These are phyloP conservation scores for Ambrosia hybrid DNA, from an alignment of 140 eudicot species.

Conservation along the genomic window DNA sequence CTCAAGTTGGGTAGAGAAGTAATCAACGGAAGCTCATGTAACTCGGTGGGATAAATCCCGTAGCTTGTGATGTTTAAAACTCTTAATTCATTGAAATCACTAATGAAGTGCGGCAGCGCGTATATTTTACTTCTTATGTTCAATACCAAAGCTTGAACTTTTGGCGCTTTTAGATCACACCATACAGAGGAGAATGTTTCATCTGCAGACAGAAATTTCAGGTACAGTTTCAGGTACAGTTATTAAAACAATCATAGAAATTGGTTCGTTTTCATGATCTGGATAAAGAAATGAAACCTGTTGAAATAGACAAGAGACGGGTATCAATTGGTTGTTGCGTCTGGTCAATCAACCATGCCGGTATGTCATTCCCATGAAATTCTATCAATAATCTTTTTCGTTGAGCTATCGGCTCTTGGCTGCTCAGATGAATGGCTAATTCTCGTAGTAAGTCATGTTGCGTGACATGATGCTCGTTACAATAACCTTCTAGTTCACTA, in stretches of 20 bases:
- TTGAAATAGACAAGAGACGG: constrained; percentile 39
- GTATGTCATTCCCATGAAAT: constrained; percentile 36
- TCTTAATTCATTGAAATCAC: constrained; percentile 21
- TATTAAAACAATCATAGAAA: neutral
- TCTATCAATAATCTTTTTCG: constrained; percentile 34
- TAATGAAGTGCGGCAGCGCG: constrained; percentile 36
- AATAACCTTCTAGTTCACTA: constrained; percentile 39
- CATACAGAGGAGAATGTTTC: constrained; percentile 34
- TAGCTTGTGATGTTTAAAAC: constrained; percentile 42
- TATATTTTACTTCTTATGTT: constrained; percentile 27
- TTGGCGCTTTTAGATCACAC: constrained; percentile 36
- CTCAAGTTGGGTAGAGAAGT: constrained; percentile 27
- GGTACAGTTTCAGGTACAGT: neutral
- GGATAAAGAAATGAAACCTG: constrained; percentile 37
- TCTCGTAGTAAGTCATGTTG: constrained; percentile 50
- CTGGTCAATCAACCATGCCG: constrained; percentile 37
- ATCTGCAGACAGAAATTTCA: constrained; percentile 24
- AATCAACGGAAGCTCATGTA: constrained; percentile 19
- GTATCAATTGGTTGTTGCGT: constrained; percentile 30
- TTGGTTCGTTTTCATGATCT: constrained; percentile 7
- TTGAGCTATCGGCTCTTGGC: constrained; percentile 28
- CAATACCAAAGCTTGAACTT: constrained; percentile 40
- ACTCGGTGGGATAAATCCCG: constrained; percentile 21
- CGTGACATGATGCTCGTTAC: constrained; percentile 38
- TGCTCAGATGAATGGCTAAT: constrained; percentile 39